Base-by-base conservation (phyloP, 805 yeast genomes). In the Candida tammaniensis region DNA sequence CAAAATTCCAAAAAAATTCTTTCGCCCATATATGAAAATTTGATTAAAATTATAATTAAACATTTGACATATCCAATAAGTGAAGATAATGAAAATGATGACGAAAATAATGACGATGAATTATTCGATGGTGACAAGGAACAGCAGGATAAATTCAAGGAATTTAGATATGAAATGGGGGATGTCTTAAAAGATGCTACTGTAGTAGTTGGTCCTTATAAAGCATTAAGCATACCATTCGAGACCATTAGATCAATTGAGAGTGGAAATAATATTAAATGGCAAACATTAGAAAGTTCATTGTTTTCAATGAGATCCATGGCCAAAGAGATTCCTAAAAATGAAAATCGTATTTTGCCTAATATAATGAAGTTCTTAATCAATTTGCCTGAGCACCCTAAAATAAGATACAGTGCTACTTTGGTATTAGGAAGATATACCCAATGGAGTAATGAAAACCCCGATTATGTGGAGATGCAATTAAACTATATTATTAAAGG, bases 101-200 rank as follows among this genome's bases (percentile, higher is more conserved):
- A 17, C 11, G 22, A 8, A 5, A 12, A 24, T 12, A 14, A 8
- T 19, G 47, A 49, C 21, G 44, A 51, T 35, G 44, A 51, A 24
- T 53, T 79, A 13, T 91, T 91, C 49, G 70, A 71, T 17, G 70
- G 69, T 17, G 87, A 85, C 50, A 71, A 68, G 45, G 96, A 87
- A 54, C 83, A 77, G 36, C 95, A 88, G 53, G 98, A 94, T 53
- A 86, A 87, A 57, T 93, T 93, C 57, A 80, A 86, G 51, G 94
- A 87, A 39, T 93, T 91, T 61, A 74, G 99, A 51, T 93, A 93
- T 59, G 96, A 87, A 37, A 86, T 93, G 85, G 98, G 98, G 24
- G 98, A 93, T 56, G 96, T 91, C n/a, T 64, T 93, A 42, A 94
- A 94, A 54, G 95, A 88, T 54, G 88, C 98, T 64, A 86, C 97